phyloP scores from a whole-genome alignment of 2,329 filamentous ascomycete genomes.

The Colletotrichum sp. region DNA sequence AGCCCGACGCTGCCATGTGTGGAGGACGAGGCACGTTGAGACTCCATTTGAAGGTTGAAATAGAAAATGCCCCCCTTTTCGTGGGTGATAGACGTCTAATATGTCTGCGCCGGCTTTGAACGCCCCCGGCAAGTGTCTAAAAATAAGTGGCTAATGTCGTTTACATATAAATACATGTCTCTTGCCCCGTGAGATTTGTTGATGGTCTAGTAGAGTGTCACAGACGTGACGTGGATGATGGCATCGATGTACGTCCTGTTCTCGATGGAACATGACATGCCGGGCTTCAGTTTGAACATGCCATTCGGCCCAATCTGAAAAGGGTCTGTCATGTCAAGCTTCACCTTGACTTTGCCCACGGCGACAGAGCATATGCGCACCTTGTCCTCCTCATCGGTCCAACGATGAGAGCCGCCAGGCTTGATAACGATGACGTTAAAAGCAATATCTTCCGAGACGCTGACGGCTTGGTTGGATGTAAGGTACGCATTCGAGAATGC shows the following conservation, averaged over 20 bases:
- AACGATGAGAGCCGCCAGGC: conserved; percentile 38
- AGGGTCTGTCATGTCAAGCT: conserved; percentile 33
- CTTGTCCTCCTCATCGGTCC: conserved; percentile 29
- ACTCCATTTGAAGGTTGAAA: neutral
- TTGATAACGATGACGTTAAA: conserved; percentile 46
- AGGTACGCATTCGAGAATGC: conserved; percentile 48
- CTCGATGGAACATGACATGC: conserved; percentile 38
- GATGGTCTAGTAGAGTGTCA: conserved; percentile 17
- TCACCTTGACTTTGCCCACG: conserved; percentile 44
- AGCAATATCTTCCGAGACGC: conserved; percentile 38
- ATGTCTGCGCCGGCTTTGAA: neutral
- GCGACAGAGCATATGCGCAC: conserved; percentile 44
- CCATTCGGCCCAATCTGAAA: conserved; percentile 48
- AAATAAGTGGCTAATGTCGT: neutral
- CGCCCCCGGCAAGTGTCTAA: neutral
- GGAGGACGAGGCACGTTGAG: neutral
- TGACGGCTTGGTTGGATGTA: conserved; percentile 36
- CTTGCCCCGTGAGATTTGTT: neutral
- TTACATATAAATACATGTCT: neutral
- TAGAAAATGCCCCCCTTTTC: neutral
- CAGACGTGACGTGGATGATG: conserved; percentile 43
- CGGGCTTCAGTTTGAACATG: conserved; percentile 45
- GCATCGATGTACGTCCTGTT: conserved; percentile 51
- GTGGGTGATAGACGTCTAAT: neutral
- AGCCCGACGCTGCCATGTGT: neutral